These are phyloP conservation scores for Penicillium sp. DNA, from an alignment of 2,329 filamentous ascomycete species.

Conservation along the genomic window DNA sequence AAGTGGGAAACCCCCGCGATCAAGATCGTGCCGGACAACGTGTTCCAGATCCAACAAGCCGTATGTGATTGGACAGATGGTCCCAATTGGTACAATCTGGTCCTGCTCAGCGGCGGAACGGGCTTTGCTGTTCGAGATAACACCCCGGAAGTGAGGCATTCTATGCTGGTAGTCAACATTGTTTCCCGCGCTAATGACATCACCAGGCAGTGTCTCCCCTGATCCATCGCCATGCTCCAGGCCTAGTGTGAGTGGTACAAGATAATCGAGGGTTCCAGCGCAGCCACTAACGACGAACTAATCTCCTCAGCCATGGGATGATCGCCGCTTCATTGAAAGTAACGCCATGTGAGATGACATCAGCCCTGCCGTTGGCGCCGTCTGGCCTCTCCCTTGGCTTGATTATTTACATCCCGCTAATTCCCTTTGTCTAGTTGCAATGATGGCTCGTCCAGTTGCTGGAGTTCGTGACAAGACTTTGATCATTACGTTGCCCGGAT, in stretches of 20 bases:
- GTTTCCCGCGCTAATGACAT: conserved; percentile 26
- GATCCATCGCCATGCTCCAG: conserved; percentile 83
- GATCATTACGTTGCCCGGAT: conserved; percentile 89
- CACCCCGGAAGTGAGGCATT: conserved; percentile 77
- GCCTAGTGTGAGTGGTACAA: conserved; percentile 71
- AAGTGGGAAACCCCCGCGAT: conserved; percentile 74
- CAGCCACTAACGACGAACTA: conserved; percentile 26
- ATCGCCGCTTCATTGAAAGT: conserved; percentile 80
- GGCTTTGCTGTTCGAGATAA: conserved; percentile 85
- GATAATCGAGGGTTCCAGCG: conserved; percentile 2
- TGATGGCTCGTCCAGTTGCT: conserved; percentile 94
- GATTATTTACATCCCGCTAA: conserved; percentile 34
- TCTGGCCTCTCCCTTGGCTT: not conserved
- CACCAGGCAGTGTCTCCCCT: conserved; percentile 75
- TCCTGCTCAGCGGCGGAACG: conserved; percentile 90
- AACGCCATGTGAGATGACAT: conserved; percentile 76
- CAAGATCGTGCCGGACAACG: conserved; percentile 80
- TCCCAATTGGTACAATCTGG: conserved; percentile 69
- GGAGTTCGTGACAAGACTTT: conserved; percentile 82
- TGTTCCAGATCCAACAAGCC: conserved; percentile 73
- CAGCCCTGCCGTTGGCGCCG: conserved; percentile 14
- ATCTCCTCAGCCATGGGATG: conserved; percentile 76
- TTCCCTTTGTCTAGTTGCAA: conserved; percentile 69
- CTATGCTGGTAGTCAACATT: conserved; percentile 3
- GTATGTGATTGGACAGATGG: conserved; percentile 76